A percentile compares a stretch with the other conserved stretches of the same genome.
phyloP scores from a whole-genome alignment of 2,329 filamentous ascomycete species.

The Raffaelea albimanens region DNA sequence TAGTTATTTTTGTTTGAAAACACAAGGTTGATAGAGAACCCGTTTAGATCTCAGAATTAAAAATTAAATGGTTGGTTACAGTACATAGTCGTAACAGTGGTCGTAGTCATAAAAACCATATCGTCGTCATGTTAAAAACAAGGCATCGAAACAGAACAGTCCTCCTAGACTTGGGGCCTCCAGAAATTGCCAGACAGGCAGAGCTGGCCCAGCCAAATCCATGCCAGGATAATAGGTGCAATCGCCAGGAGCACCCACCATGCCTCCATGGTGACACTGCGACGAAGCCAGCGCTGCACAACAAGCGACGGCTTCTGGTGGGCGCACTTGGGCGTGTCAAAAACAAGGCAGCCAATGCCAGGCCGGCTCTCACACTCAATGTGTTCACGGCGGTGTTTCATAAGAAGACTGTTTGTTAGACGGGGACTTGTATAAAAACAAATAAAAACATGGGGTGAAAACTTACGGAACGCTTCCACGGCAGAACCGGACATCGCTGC shows the following conservation, averaged over 20 bases:
- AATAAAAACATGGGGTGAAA: neutral
- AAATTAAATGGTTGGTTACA: no score
- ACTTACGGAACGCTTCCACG: constrained; percentile 48
- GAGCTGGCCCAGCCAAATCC: constrained; percentile 23
- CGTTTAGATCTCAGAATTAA: no score
- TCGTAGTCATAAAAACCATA: no score
- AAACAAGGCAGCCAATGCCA: constrained; percentile 46
- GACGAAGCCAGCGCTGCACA: constrained; percentile 34
- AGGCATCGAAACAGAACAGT: no score
- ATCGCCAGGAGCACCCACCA: constrained; percentile 39
- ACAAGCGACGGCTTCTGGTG: constrained; percentile 36
- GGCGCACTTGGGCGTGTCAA: constrained; percentile 36
- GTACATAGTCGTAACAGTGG: no score
- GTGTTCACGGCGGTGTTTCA: constrained; percentile 50
- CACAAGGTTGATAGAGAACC: no score
- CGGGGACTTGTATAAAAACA: neutral
- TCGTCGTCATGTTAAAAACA: no score
- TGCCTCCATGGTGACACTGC: constrained; percentile 33
- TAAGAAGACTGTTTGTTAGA: constrained; percentile 34
- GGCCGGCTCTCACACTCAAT: constrained; percentile 50
- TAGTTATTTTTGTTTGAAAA: no score
- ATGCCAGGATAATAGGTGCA: constrained; percentile 29
- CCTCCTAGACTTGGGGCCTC: no score
- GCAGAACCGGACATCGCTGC: constrained; percentile 51
- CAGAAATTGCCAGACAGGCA: no score